These are phyloP conservation scores for Hemileia vastatrix DNA, from an alignment of 1,284 basidiomycete species.

Conservation along the genomic window DNA sequence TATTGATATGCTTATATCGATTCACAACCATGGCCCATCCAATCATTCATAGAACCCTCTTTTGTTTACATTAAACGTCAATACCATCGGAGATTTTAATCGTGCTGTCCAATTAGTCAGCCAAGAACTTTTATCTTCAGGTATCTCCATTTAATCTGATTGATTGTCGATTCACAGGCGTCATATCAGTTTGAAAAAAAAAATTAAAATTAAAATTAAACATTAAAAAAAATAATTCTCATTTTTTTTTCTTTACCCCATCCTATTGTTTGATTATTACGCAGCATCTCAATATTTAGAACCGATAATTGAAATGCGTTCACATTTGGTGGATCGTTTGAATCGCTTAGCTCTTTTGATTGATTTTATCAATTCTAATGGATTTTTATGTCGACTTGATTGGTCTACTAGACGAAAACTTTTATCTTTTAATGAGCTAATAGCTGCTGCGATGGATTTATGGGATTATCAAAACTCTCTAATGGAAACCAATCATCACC, in stretches of 20 bases:
- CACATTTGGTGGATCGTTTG: slow-evolving; percentile 66
- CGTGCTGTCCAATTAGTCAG: slow-evolving; percentile 68
- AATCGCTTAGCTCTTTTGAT: slow-evolving; percentile 71
- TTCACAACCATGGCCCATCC: too few relatives aligned
- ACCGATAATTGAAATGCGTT: slow-evolving; percentile 66
- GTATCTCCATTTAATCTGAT: too few relatives aligned
- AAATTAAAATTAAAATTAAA: too few relatives aligned
- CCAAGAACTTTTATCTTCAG: slow-evolving; percentile 59
- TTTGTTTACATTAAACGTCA: slow-evolving; percentile 68
- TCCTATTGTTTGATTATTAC: too few relatives aligned
- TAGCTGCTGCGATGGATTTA: slow-evolving; percentile 68
- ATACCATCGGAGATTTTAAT: slow-evolving; percentile 68
- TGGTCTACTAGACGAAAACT: slow-evolving; percentile 65
- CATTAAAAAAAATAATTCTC: too few relatives aligned
- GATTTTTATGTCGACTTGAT: slow-evolving; percentile 65
- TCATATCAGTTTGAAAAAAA: too few relatives aligned
- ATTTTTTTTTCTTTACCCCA: too few relatives aligned
- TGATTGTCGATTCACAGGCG: too few relatives aligned
- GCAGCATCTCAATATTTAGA: too few relatives aligned
- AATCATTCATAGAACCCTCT: slow-evolving; percentile 63
- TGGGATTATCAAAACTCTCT: slow-evolving; percentile 71
- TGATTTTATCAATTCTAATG: slow-evolving; percentile 75
- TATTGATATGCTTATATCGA: too few relatives aligned
- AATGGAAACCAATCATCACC: too few relatives aligned
- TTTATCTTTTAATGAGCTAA: slow-evolving; percentile 75